phyloP scores from a whole-genome alignment of 139 green algal genomes.

The Chlamydomonas sp. region DNA sequence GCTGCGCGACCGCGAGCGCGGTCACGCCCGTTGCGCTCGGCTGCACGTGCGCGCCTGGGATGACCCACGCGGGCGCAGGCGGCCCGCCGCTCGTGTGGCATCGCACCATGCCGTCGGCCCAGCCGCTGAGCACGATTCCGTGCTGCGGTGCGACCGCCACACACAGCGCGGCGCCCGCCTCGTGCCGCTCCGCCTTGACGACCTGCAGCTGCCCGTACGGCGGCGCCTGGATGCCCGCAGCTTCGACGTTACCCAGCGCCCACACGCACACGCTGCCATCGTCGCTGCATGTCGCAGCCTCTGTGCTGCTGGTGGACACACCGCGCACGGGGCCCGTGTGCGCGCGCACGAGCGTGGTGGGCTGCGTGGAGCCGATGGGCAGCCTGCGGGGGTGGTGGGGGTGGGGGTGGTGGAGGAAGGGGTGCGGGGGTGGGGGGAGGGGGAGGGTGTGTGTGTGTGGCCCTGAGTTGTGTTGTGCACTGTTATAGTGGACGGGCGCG shows the following conservation, averaged over 20 bases:
- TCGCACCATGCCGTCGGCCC: slow-evolving; percentile 32
- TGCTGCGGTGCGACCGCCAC: background rate
- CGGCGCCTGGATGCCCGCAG: background rate
- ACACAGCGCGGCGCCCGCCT: background rate
- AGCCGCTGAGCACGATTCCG: slow-evolving; percentile 20
- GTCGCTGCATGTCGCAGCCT: slow-evolving; percentile 16
- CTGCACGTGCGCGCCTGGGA: slow-evolving; percentile 26
- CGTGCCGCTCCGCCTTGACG: background rate
- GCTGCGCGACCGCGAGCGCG: slow-evolving; percentile 19
- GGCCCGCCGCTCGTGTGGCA: slow-evolving; percentile 14
- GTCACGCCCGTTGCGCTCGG: slow-evolving; percentile 18
- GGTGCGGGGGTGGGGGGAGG: slow-evolving; percentile 9
- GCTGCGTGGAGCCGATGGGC: background rate
- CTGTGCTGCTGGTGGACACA: too few species aligned
- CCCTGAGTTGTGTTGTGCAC: too few species aligned
- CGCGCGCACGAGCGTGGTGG: too few species aligned
- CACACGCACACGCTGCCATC: slow-evolving; percentile 37
- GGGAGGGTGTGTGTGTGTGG: too few species aligned
- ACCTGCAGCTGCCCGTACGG: background rate
- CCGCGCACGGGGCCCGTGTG: too few species aligned
- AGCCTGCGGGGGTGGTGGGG: background rate
- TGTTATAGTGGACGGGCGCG: too few species aligned
- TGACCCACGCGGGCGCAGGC: slow-evolving; percentile 14
- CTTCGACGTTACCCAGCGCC: slow-evolving; percentile 1
- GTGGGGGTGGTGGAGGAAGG: background rate